phyloP scores from a whole-genome alignment of 2,329 filamentous ascomycete species.

The Colletotrichum sansevieriae region DNA sequence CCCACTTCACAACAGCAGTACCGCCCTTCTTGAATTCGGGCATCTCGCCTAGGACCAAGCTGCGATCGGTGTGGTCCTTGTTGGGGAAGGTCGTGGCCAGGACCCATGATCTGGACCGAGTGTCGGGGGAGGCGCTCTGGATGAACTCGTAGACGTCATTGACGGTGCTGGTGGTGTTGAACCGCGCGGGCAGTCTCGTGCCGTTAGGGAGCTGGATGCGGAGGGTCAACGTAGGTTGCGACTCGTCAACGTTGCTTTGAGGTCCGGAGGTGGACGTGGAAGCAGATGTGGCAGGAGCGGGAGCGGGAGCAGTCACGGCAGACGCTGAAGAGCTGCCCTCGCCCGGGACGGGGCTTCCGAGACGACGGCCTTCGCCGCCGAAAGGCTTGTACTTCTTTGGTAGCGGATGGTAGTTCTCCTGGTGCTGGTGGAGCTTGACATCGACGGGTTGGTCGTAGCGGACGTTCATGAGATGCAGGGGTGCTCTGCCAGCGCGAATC shows the following conservation, averaged over 20 bases:
- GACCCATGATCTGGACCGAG: slow-evolving; percentile 73
- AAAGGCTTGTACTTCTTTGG: slow-evolving; percentile 85
- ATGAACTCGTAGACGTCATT: slow-evolving; percentile 84
- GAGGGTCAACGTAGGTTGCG: slow-evolving; percentile 76
- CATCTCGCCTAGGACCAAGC: slow-evolving; percentile 69
- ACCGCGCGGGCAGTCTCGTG: slow-evolving; percentile 80
- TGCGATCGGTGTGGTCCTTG: slow-evolving; percentile 81
- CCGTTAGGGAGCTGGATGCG: slow-evolving; percentile 85
- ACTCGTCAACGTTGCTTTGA: slow-evolving; percentile 65
- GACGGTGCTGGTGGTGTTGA: slow-evolving; percentile 84
- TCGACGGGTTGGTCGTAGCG: slow-evolving; percentile 81
- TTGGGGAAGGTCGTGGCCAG: slow-evolving; percentile 87
- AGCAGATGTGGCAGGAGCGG: slow-evolving; percentile 45
- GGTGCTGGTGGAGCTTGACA: slow-evolving; percentile 81
- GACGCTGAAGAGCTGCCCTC: slow-evolving; percentile 47
- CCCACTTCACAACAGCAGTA: slow-evolving; percentile 74
- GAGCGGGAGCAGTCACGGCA: slow-evolving; percentile 45
- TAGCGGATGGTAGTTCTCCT: slow-evolving; percentile 78
- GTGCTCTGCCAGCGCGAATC: slow-evolving; percentile 82
- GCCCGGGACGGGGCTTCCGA: slow-evolving; percentile 83
- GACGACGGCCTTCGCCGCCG: slow-evolving; percentile 75
- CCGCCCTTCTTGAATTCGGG: slow-evolving; percentile 75
- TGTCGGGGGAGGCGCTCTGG: slow-evolving; percentile 70
- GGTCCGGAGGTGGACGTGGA: slow-evolving; percentile 50
- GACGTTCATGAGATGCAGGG: slow-evolving; percentile 83